Evolutionary conservation across 2,329 filamentous ascomycete species (phyloP).

Genomic region (Grosmannia clavigera): DNA sequence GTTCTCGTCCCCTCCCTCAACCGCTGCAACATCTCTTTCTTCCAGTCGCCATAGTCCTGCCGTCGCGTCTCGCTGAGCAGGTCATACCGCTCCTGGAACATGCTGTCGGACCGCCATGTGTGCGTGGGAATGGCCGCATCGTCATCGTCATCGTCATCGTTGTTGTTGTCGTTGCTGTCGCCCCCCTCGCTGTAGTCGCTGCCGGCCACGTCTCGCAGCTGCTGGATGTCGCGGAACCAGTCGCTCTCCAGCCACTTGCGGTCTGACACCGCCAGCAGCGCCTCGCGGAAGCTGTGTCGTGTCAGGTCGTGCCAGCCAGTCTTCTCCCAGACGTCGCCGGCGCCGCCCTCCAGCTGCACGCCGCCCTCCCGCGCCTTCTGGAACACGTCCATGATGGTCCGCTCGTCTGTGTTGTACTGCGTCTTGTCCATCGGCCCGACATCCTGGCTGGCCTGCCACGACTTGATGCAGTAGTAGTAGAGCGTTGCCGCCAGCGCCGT

Average conservation of each 20-base stretch:
- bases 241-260: slow-evolving; percentile 46
- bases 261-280: slow-evolving; percentile 45
- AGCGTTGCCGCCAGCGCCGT: slow-evolving; percentile 47
- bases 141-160: slow-evolving; percentile 16
- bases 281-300: slow-evolving; percentile 46
- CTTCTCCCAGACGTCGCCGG: slow-evolving; percentile 30
- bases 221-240: slow-evolving; percentile 49
- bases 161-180: slow-evolving; percentile 19
- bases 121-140: slow-evolving; percentile 20
- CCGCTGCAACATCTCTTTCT: slow-evolving; percentile 41
- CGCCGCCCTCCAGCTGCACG: slow-evolving; percentile 6
- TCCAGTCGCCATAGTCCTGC: slow-evolving; percentile 53
- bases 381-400: slow-evolving; percentile 33
- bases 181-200: slow-evolving; percentile 8
- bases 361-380: slow-evolving; percentile 3
- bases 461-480: slow-evolving; percentile 44
- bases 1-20: slow-evolving; percentile 23
- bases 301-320: slow-evolving; percentile 37
- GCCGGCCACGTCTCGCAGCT: slow-evolving; percentile 29
- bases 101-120: slow-evolving; percentile 45
- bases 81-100: slow-evolving; percentile 66
- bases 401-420: slow-evolving; percentile 33
- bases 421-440: slow-evolving; percentile 17
- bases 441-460: slow-evolving; percentile 5
- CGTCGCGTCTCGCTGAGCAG: slow-evolving; percentile 53